These are phyloP conservation scores for Zygnema circumcarinatum DNA, from an alignment of 139 green algal species.

Conservation along the genomic window DNA sequence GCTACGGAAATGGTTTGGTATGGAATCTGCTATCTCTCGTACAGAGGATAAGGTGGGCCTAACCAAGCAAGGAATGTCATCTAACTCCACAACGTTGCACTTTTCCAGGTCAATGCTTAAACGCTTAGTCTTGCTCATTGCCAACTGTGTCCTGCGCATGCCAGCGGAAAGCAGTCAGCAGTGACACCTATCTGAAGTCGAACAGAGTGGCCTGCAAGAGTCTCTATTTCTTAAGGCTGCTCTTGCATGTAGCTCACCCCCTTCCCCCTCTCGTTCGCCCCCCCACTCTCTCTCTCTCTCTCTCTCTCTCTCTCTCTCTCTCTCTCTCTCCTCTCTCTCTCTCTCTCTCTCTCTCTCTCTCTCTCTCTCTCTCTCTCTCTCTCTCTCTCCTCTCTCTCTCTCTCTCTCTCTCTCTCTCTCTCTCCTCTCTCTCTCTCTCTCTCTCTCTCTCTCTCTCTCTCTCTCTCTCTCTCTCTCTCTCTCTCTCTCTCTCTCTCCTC, in stretches of 20 bases:
- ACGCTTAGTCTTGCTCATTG: no score
- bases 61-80: no score
- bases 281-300: background rate
- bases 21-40: no score
- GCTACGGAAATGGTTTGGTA: no score
- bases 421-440: background rate
- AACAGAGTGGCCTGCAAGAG: no score
- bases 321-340: background rate
- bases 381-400: background rate
- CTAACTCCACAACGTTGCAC: no score
- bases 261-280: background rate
- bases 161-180: no score
- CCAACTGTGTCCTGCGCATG: no score
- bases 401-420: background rate
- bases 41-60: no score
- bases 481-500: background rate
- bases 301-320: background rate
- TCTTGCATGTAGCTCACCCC: background rate
- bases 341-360: background rate
- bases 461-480: background rate
- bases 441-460: background rate
- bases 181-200: no score
- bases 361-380: background rate
- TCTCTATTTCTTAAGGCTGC: no score
- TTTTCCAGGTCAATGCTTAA: no score